Conservation (phyloP, 2,329 filamentous ascomycete genomes). For the Ceratocystis albifundus region DNA sequence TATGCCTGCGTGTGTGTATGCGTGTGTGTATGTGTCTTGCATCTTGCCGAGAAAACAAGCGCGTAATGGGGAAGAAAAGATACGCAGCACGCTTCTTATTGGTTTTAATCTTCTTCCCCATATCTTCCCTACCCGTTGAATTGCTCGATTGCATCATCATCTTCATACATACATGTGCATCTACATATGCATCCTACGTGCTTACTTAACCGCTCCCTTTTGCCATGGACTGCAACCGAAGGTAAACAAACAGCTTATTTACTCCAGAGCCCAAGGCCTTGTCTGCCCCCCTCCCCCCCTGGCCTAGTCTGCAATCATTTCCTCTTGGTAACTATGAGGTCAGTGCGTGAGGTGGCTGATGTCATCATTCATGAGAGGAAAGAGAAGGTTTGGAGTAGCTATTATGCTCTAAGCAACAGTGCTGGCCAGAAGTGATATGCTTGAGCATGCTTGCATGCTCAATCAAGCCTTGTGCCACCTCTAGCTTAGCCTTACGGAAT, state of each 20-base stretch:
- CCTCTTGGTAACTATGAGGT: neutral
- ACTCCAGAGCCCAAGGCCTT: neutral
- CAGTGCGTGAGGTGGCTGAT: constrained; percentile 3
- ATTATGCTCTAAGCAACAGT: neutral
- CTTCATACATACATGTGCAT: too few relatives aligned
- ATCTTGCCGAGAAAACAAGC: neutral
- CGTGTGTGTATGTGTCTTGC: neutral
- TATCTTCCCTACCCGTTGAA: neutral
- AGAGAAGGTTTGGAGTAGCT: neutral
- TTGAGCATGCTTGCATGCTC: too few relatives aligned
- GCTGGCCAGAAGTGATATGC: too few relatives aligned
- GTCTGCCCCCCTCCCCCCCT: neutral
- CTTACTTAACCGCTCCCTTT: neutral
- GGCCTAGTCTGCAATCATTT: neutral
- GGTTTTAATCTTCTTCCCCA: neutral
- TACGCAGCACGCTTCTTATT: neutral
- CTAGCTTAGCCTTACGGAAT: neutral
- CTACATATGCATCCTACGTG: neutral
- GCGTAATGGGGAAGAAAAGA: neutral
- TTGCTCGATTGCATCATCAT: too few relatives aligned
- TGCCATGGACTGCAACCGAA: neutral
- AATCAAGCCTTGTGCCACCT: constrained; percentile 1
- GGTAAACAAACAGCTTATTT: neutral
- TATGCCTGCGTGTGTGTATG: neutral
- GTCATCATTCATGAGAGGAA: neutral